phyloP scores from a whole-genome alignment of 805 yeast genomes.

The Starmera amethionina region DNA sequence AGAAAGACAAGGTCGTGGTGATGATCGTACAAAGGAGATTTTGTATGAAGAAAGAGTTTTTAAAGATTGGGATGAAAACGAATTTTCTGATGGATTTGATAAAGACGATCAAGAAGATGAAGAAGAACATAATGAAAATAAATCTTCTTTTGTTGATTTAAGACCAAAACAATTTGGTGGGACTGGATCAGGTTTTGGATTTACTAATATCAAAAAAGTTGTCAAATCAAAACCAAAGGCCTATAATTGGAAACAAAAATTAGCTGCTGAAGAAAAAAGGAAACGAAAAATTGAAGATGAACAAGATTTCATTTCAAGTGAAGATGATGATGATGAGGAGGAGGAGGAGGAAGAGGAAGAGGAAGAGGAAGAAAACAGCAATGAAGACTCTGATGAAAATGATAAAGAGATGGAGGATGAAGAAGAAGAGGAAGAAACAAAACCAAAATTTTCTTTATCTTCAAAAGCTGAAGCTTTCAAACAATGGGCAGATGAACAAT shows the following conservation, averaged over 20 bases:
- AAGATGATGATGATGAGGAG: slow-evolving; percentile 14
- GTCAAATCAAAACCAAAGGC: slow-evolving; percentile 36
- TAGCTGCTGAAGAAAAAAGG: slow-evolving; percentile 37
- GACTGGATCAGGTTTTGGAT: slow-evolving; percentile 61
- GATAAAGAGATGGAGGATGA: slow-evolving; percentile 24
- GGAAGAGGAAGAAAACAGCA: slow-evolving; percentile 19
- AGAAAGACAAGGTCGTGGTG: slow-evolving; percentile 64
- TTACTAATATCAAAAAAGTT: slow-evolving; percentile 42
- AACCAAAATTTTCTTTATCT: slow-evolving; percentile 33
- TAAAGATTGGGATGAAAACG: slow-evolving; percentile 46
- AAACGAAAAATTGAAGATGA: slow-evolving; percentile 45
- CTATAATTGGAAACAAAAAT: slow-evolving; percentile 65
- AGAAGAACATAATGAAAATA: slow-evolving; percentile 7
- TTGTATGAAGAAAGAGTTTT: slow-evolving; percentile 62
- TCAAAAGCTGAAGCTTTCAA: slow-evolving; percentile 59
- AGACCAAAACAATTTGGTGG: slow-evolving; percentile 57
- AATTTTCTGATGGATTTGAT: slow-evolving; percentile 17
- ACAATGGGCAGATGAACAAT: slow-evolving; percentile 78
- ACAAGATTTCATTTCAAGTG: slow-evolving; percentile 40
- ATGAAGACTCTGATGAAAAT: slow-evolving; percentile 19
- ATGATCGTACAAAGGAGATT: slow-evolving; percentile 49
- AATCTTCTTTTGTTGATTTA: slow-evolving; percentile 55
- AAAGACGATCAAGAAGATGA: slow-evolving; percentile 15
- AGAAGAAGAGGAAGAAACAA: slow-evolving; percentile 18
- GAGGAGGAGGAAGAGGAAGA: slow-evolving; percentile 14